A percentile compares a stretch with the other conserved stretches of the same genome.
Evolutionary conservation across 495 filamentous ascomycete species (phyloP).

Genomic region (Xylaria acuta): DNA sequence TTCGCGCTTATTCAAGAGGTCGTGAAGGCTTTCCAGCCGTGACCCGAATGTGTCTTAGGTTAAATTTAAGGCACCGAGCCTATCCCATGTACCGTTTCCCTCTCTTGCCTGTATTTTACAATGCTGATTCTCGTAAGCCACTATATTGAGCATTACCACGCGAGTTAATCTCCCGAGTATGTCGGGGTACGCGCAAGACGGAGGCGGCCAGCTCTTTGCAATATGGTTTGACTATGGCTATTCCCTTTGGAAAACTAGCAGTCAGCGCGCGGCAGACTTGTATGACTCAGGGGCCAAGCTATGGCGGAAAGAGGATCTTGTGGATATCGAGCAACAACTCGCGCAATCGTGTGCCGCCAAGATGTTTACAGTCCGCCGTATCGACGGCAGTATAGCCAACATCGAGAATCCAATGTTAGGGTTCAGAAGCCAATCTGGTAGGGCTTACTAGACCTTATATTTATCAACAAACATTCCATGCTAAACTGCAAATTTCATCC

Average conservation of each 20-base stretch:
- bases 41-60: no score
- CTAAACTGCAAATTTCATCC: not conserved
- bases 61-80: no score
- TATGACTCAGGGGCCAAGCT: conserved; percentile 47
- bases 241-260: conserved; percentile 46
- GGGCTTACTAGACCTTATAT: conserved; percentile 38
- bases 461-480: not conserved
- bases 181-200: not conserved
- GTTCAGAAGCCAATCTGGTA: conserved; percentile 51
- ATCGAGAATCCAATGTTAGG: conserved; percentile 49
- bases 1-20: no score
- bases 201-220: not conserved
- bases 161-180: not conserved
- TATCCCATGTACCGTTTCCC: no score
- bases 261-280: conserved; percentile 47
- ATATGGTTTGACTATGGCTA: conserved; percentile 42
- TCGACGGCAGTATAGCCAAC: conserved; percentile 44
- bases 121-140: not conserved
- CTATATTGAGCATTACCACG: not conserved
- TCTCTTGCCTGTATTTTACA: not conserved
- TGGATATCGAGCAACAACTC: conserved; percentile 49
- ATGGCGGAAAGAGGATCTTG: conserved; percentile 47
- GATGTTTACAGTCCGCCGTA: conserved; percentile 46
- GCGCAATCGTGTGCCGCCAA: conserved; percentile 40
- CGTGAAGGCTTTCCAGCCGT: no score